Conservation (phyloP, 2,329 filamentous ascomycete species). For the Fusarium verrucosum region DNA sequence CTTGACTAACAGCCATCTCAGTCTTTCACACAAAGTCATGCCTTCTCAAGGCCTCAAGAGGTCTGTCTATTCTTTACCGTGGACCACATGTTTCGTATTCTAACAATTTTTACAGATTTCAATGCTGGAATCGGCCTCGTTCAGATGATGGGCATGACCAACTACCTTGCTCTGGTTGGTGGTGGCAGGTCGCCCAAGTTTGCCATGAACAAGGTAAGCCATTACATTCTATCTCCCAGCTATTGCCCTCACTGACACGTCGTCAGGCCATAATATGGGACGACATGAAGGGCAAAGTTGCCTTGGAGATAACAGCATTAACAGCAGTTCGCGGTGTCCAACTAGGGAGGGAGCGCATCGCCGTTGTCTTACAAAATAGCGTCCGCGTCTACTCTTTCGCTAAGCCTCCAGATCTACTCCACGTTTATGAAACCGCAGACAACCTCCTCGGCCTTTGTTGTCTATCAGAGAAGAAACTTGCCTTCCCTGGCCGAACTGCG, state of each 20-base stretch:
- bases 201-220: conserved; percentile 79
- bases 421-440: conserved; percentile 84
- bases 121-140: conserved; percentile 83
- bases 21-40: conserved; percentile 79
- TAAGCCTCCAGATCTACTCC: conserved; percentile 73
- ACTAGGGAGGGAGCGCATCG: conserved; percentile 77
- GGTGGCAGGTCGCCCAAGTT: conserved; percentile 88
- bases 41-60: conserved; percentile 67
- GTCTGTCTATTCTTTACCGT: conserved; percentile 41
- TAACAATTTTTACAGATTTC: conserved; percentile 64
- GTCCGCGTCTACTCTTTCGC: conserved; percentile 84
- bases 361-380: conserved; percentile 83
- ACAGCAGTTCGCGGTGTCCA: conserved; percentile 83
- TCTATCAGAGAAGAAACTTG: conserved; percentile 76
- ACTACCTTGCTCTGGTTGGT: conserved; percentile 89
- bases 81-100: neutral
- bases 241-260: neutral
- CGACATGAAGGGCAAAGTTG: conserved; percentile 76
- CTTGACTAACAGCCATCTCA: conserved; percentile 47
- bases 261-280: conserved; percentile 87
- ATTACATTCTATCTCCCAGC: neutral
- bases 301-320: conserved; percentile 81
- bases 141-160: conserved; percentile 86
- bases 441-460: conserved; percentile 85
- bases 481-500: conserved; percentile 85